These are phyloP conservation scores for Mortierella sp. DNA, from an alignment of 371 early-diverging fungal species.

Conservation along the genomic window DNA sequence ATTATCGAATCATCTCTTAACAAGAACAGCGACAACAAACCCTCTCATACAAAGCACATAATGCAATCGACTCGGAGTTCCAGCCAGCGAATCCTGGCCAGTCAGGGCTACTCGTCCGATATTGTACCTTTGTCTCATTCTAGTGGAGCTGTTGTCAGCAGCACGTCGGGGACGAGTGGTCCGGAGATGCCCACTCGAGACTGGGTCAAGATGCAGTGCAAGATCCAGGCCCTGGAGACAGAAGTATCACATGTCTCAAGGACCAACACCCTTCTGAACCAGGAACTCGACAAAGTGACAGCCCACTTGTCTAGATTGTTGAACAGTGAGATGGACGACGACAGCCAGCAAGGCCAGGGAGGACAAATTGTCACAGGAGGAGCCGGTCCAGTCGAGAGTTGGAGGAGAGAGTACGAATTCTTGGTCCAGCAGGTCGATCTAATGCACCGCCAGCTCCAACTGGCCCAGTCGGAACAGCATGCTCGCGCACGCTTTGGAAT, in stretches of 20 bases:
- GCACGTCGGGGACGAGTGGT: not conserved
- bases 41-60: not conserved
- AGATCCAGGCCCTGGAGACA: conserved; percentile 44
- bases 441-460: conserved; percentile 39
- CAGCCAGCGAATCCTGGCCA: conserved; percentile 8
- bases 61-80: conserved; percentile 7
- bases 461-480: conserved; percentile 14
- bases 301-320: conserved; percentile 25
- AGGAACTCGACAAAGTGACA: conserved; percentile 42
- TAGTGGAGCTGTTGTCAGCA: not conserved
- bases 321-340: conserved; percentile 7
- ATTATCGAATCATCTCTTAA: not conserved
- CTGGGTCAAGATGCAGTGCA: conserved; percentile 47
- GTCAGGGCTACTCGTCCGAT: conserved; percentile 2
- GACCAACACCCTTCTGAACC: conserved; percentile 40
- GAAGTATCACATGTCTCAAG: conserved; percentile 44
- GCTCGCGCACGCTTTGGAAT: conserved; percentile 3
- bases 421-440: conserved; percentile 34
- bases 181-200: conserved; percentile 37
- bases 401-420: conserved; percentile 39
- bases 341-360: not conserved
- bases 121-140: conserved; percentile 6
- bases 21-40: not conserved
- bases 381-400: conserved; percentile 10
- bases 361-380: not conserved